Evolutionary conservation across 2,329 filamentous ascomycete genomes (phyloP), one percentile per base, ranked within the genome.

Genomic region (Ophiostoma ips): DNA sequence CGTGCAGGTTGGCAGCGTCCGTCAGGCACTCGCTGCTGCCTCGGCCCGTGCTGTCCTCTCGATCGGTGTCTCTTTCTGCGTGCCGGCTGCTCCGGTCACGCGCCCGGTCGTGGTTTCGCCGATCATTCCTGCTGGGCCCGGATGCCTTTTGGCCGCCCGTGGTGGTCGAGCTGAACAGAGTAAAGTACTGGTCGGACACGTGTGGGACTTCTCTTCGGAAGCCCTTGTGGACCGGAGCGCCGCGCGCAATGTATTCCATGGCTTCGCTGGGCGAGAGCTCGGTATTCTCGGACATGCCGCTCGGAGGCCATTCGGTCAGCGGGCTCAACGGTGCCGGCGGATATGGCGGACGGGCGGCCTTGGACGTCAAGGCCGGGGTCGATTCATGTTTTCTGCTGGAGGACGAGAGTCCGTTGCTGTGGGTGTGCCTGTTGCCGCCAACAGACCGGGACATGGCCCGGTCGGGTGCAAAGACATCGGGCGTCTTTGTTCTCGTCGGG

Each of bases 251-350:
- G 52, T 79, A 66, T 46, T 77, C 71, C 64, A 73, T 71, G 10
- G 78, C 79, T 45, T 72, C 70, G 40, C 68, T 69, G 15, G 74
- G 70, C 1, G 71, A 64, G 9, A 82, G 66, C 53, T 75, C 71
- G 35, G 75, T 72, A 21, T 69, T 61, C 40, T 60, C 64, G 11
- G 68, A 64, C 45, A 78, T 62, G 46, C 71, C 73, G 11, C 66
- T 63, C 0, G 78, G 78, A 16, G 78, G 78, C 78, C 78, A 82
- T 57, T 71, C 64, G 2, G 69, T 71, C 51, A 76, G 61, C 5
- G 70, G 67, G 8, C 62, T 58, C 9, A 36, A 62, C 59, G 40
- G 58, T 53, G 45, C 63, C 59, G 43, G 63, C 61, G 16, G 58
- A 46, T 41, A 63, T 57, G 35, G 28, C 31, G 5, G 41, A 31